Evolutionary conservation across 148 eudicot species (phyloP), one percentile per base, ranked within the genome.

Genomic region (Linanthus parryae): DNA sequence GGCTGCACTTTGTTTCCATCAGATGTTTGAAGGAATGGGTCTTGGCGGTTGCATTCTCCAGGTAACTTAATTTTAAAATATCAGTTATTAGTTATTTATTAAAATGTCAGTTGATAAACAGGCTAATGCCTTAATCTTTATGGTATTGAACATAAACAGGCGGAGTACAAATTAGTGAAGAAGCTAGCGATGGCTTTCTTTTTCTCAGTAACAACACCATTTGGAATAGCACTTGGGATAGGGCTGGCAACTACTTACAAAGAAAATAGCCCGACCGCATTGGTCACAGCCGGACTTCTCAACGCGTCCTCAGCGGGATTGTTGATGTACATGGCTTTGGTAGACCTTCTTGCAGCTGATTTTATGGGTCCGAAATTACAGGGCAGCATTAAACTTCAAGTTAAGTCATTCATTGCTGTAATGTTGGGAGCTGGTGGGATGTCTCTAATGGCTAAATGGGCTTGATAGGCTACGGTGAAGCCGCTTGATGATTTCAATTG

Each of bases 1-100:
- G 0, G 83, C 82, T 30, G 94, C 94, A 18, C 76, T 85, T 49
- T 85, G 94, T 57, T 85, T 85, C 63, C 94, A 81, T 51, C 94
- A 85, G 28, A 73, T 85, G 68, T 71, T 85, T 48, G 94, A 85
- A 45, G 94, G 94, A 40, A 85, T 84, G 88, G 94, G 94, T 8
- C 94, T 84, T 37, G 94, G 94, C 36, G 88, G 94, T 31, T 84
- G 94, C 63, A 85, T 85, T 38, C 56, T 78, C 2, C 94, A 81
- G 83, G 85, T 83, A 66, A 48, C 12, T 16, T 5, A 31, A 49
- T 19, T 14, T 3, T 5, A 4, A 3, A 5, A 19, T 5, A 13
- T 43, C 12, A 43, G 3, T 43, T 43, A 19, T n/a, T n/a, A n/a
- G n/a, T 5, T 43, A 11, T 44, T 21, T 44, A 15, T 8, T 0